Evolutionary conservation across 2,329 filamentous ascomycete species (phyloP).

Genomic region (Shiraia sp.): DNA sequence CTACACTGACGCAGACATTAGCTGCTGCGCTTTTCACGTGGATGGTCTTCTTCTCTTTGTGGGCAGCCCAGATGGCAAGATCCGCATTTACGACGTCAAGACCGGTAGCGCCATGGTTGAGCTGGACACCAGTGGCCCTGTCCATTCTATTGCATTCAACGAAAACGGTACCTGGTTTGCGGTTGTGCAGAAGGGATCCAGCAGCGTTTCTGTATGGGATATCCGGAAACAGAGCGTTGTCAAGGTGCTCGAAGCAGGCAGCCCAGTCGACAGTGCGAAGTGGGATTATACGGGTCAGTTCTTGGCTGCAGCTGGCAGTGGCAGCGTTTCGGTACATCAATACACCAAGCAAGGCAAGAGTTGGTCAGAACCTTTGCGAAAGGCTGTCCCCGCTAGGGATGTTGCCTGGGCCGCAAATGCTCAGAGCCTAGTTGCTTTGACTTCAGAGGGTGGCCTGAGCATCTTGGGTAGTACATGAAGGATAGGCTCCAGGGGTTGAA

Average conservation of each 20-base stretch:
- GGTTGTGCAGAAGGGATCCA: conserved; percentile 75
- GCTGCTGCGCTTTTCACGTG: conserved; percentile 84
- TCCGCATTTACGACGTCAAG: conserved; percentile 88
- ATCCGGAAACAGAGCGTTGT: conserved; percentile 80
- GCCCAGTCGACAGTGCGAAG: conserved; percentile 71
- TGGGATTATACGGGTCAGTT: conserved; percentile 98
- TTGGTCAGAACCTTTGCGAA: conserved; percentile 85
- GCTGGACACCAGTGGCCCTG: conserved; percentile 67
- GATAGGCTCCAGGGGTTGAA: not conserved
- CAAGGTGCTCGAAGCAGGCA: conserved; percentile 85
- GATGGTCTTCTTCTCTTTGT: conserved; percentile 93
- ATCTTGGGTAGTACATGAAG: conserved; percentile 61
- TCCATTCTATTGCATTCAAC: conserved; percentile 81
- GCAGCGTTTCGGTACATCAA: conserved; percentile 83
- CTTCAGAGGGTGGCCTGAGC: conserved; percentile 73
- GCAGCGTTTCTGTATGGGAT: conserved; percentile 84
- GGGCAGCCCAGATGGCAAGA: conserved; percentile 76
- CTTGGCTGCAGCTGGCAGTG: conserved; percentile 77
- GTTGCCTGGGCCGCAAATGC: conserved; percentile 79
- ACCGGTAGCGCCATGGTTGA: conserved; percentile 75
- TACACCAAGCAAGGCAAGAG: conserved; percentile 85
- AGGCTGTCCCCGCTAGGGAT: conserved; percentile 71
- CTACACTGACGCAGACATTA: conserved; percentile 77
- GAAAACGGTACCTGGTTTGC: conserved; percentile 98
- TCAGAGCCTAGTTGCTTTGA: conserved; percentile 74